Conservation (phyloP, 2,329 filamentous ascomycete species). For the Fusarium coicis region DNA sequence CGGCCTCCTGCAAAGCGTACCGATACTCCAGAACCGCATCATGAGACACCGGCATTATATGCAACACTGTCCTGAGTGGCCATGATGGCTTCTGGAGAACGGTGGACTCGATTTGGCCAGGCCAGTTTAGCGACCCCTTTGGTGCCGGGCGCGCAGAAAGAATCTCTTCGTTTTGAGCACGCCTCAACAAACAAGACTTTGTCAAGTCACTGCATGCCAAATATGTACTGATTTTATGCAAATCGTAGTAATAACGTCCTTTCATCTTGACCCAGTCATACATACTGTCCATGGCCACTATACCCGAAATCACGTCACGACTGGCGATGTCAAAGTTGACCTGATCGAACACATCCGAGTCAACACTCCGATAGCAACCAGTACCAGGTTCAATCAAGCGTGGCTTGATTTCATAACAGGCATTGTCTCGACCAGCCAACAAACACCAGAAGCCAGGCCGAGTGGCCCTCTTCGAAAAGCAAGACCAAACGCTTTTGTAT, state of each 20-base stretch:
- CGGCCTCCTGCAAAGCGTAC: conserved; percentile 8
- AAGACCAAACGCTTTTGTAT: conserved; percentile 6
- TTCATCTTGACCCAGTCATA: not conserved
- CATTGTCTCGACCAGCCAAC: conserved; percentile 6
- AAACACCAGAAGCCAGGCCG: not conserved
- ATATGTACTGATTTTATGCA: not conserved
- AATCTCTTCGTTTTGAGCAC: not conserved
- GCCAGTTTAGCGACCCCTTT: conserved; percentile 11
- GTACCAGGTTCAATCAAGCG: not conserved
- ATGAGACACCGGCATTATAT: conserved; percentile 2
- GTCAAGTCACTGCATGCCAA: not conserved
- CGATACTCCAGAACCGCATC: conserved; percentile 17
- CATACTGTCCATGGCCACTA: not conserved
- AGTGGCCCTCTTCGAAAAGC: conserved; percentile 16
- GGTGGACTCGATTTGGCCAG: conserved; percentile 7
- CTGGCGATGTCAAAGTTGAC: not conserved
- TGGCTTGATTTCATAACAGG: conserved; percentile 11
- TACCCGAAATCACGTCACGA: not conserved
- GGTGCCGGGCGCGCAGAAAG: not conserved
- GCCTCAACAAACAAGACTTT: not conserved
- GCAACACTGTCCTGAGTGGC: conserved; percentile 3
- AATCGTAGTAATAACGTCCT: not conserved
- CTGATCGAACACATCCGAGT: not conserved
- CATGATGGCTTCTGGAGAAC: not conserved
- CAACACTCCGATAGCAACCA: not conserved